Base-by-base conservation (phyloP, 352 stramenopile species). In the Phytophthora podocarpi region DNA sequence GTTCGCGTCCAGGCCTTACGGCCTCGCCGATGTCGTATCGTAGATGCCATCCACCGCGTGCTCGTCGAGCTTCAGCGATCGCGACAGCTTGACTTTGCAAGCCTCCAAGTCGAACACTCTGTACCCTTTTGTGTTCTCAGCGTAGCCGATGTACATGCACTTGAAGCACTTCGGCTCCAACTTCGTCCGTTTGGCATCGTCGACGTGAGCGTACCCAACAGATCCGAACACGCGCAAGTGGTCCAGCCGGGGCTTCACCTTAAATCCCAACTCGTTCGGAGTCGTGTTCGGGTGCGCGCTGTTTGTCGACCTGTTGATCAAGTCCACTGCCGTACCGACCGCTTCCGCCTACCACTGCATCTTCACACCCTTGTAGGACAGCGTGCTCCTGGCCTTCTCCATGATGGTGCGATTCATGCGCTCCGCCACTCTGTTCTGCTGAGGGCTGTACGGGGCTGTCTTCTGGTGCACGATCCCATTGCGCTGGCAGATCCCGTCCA, bases 371-470 rank as follows among this genome's bases (percentile, higher is more conserved):
- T 66, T 66, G 42, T 72, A 64, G 32, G 61, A 18, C n/a, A 70
- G 7, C 39, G 47, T 46, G 49, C 11, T 48, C 12, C 18, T n/a
- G 8, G 3, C 5, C 18, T 45, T 45, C 15, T 42, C n/a, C n/a
- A 45, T 18, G 5, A 71, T 48, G 0, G 54, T 70, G 0, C 53
- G 20, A 30, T 77, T 74, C 51, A 72, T 69, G 0, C 64, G 18
- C 28, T 77, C 59, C 6, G 64, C 63, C 12, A 77, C 42, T 1
- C 58, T 41, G 23, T 77, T 74, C 45, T 75, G 67, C 30, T 73
- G 69, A 31, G 60, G 57, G n/a, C 42, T 74, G 32, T 75, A 61
- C 2, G 56, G 51, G 0, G 60, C 21, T 2, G 20, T 32, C 20
- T 31, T 24, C 51, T 78, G 52, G 20, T 80, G 64, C 11, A 56